Evolutionary conservation across 176 grass and related monocot species (phyloP), one percentile per base, ranked within the genome.

Genomic region (Triticum dicoccoides): DNA sequence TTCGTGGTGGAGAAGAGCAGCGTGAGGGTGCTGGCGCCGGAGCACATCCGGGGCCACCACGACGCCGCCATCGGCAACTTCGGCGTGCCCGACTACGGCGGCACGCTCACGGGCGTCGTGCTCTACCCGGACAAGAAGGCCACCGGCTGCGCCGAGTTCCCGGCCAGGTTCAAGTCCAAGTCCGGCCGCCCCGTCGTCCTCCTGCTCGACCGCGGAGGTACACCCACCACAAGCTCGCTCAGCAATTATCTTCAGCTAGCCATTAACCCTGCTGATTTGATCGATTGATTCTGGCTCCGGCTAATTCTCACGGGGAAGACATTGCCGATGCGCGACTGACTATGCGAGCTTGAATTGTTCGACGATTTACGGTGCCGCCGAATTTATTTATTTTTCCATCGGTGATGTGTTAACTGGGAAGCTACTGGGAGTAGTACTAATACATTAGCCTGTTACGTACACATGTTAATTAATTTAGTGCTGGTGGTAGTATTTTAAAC

Each of bases 1-100:
- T 99, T 99, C 86, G 78, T 99, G 72, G 97, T 99, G 79, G 97
- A 99, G 92, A 99, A 91, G 90, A 94, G 73, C 90, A 96, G 92
- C 82, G 85, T 99, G 39, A 84, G 87, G 77, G 94, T 99, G 37
- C 51, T 99, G 5, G 90, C 92, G 44, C 97, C 97, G 25, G 88
- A 88, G 69, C 87, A 92, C 70, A 91, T 99, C 88, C 74, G 87
- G 35, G 94, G 97, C 0, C 93, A 91, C 85, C 97, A 96, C 84
- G 90, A 94, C 41, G 97, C 94, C 6, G 92, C 97, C 64, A 94
- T 99, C 69, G 97, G 92, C 45, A 99, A 99, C 91, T 99, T 94
- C 82, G 97, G 97, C 29, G 84, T 99, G 78, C 97, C 97, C 10
- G 82, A 96, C 68, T 99, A 99, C 77, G 97, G 97, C 27, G 97